Evolutionary conservation across 495 filamentous ascomycete genomes (phyloP).

Genomic region (Hypoxylon crocopeplum): DNA sequence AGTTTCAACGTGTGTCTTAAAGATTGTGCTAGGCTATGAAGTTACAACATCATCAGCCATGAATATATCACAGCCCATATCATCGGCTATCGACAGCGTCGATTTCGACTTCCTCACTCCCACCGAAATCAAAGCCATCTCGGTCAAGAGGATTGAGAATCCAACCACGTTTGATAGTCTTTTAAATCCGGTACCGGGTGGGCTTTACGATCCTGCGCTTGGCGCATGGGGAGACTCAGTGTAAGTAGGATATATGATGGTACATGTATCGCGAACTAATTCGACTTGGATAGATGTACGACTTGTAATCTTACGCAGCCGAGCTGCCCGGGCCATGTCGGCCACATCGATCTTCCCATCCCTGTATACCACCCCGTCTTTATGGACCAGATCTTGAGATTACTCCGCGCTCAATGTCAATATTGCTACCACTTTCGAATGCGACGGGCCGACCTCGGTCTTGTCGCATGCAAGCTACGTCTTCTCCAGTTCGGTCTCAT

Average conservation of each 20-base stretch:
- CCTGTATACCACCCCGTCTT: conserved; percentile 93
- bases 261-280: conserved; percentile 24
- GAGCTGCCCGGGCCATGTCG: conserved; percentile 89
- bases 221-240: conserved; percentile 85
- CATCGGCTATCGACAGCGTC: conserved; percentile 83
- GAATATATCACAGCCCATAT: conserved; percentile 90
- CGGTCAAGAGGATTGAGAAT: conserved; percentile 91
- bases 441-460: conserved; percentile 72
- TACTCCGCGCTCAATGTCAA: conserved; percentile 84
- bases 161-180: conserved; percentile 87
- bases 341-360: conserved; percentile 93
- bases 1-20: neutral
- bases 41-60: conserved; percentile 48
- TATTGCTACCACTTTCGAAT: conserved; percentile 88
- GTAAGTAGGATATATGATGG: conserved; percentile 58
- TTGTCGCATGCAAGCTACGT: conserved; percentile 82
- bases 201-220: conserved; percentile 90
- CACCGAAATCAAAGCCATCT: conserved; percentile 84
- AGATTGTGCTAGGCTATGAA: conserved; percentile 29
- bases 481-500: conserved; percentile 86
- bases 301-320: conserved; percentile 82
- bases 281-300: conserved; percentile 69
- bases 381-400: conserved; percentile 84
- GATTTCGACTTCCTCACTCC: conserved; percentile 84
- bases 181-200: conserved; percentile 82